Percentiles rank a stretch among this genome's conserved stretches.
Conservation (phyloP, 78 protist genomes). For the Neovahlkampfia damariscottae region DNA sequence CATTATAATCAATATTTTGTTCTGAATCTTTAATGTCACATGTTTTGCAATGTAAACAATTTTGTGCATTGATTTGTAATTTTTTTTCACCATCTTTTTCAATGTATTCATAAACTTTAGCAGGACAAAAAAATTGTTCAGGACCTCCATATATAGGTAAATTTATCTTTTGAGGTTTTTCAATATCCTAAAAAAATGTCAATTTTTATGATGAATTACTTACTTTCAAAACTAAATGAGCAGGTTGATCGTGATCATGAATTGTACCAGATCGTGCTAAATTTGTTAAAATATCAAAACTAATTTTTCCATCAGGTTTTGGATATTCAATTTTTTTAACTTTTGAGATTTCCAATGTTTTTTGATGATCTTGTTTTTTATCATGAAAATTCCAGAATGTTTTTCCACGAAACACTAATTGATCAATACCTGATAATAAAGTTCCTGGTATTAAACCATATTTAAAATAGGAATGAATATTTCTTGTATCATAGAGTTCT, state of each 20-base stretch:
- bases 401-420: slow-evolving; percentile 44
- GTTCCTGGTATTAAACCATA: slow-evolving; percentile 51
- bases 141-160: slow-evolving; percentile 66
- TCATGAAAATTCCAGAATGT: slow-evolving; percentile 61
- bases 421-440: slow-evolving; percentile 41
- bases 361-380: slow-evolving; percentile 41
- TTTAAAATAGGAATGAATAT: slow-evolving; percentile 67
- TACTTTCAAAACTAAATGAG: slow-evolving; percentile 52
- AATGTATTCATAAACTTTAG: slow-evolving; percentile 88
- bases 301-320: slow-evolving; percentile 81
- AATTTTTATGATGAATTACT: too few relatives aligned
- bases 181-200: slow-evolving; percentile 9
- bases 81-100: slow-evolving; percentile 29
- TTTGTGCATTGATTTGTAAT: slow-evolving; percentile 84
- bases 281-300: slow-evolving; percentile 82
- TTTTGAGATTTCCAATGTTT: slow-evolving; percentile 48
- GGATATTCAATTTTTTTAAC: slow-evolving; percentile 66
- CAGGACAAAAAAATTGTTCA: slow-evolving; percentile 89
- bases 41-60: slow-evolving; percentile 96
- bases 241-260: slow-evolving; percentile 89
- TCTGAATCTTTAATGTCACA: slow-evolving; percentile 93
- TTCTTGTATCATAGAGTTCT: slow-evolving; percentile 70
- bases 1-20: slow-evolving; percentile 81
- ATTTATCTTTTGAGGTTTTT: slow-evolving; percentile 33
- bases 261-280: slow-evolving; percentile 73